Evolutionary conservation across 345 rosid genomes (phyloP).

Genomic region (Excoecaria agallocha): DNA sequence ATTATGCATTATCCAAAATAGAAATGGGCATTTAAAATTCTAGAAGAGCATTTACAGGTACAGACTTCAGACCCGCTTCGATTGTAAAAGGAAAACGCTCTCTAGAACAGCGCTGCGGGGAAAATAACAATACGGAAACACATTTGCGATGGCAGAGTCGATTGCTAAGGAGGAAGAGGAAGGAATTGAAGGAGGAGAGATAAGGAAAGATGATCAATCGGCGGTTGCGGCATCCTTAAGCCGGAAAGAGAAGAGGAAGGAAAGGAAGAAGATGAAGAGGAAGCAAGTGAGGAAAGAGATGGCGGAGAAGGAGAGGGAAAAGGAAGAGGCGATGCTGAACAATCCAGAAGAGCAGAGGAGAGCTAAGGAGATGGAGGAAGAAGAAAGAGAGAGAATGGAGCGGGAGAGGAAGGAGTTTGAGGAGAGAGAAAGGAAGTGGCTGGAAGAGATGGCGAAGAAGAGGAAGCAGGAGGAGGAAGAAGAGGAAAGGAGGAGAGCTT

Average conservation of each 20-base stretch:
- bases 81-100: too few species aligned
- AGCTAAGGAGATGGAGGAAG: conserved; percentile 50
- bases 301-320: conserved; percentile 65
- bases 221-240: conserved; percentile 16
- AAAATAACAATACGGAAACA: neutral
- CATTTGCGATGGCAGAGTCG: conserved; percentile 12
- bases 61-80: too few species aligned
- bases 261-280: conserved; percentile 77
- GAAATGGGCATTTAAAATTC: too few species aligned
- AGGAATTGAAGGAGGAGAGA: neutral
- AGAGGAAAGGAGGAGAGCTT: conserved; percentile 18
- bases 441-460: conserved; percentile 59
- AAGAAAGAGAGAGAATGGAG: conserved; percentile 56
- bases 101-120: neutral
- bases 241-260: conserved; percentile 80
- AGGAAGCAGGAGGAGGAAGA: conserved; percentile 30
- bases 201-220: conserved; percentile 24
- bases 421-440: conserved; percentile 74
- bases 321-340: conserved; percentile 50
- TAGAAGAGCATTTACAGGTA: too few species aligned
- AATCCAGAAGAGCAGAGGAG: conserved; percentile 69
- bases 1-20: too few species aligned
- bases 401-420: conserved; percentile 65
- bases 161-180: conserved; percentile 18
- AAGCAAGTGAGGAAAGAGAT: conserved; percentile 66